Base-by-base conservation (phyloP, 2,329 filamentous ascomycete genomes). In the Spiromastix sp. region DNA sequence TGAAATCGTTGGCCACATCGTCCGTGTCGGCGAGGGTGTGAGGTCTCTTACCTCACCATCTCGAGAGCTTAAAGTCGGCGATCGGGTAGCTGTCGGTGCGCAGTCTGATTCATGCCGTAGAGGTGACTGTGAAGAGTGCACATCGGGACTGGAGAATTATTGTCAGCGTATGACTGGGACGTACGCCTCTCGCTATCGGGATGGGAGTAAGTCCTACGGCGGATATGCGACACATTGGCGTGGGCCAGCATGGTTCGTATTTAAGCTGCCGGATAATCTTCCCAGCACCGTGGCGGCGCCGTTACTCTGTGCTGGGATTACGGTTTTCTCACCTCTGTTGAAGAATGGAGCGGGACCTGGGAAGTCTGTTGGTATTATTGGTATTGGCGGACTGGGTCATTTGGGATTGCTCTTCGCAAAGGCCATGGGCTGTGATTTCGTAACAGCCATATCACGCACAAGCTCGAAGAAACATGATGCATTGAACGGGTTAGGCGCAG, bases 281-380 rank as follows among this genome's bases (percentile, higher is more conserved):
- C 48, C 57, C 1, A 66, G 60, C 19, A 66, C 63, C 7, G 62
- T 68, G 38, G 73, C 71, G 1, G 72, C 81, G 2, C 82, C 83
- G 1, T 76, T 91, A 64, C 67, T 89, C 18, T 89, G 84, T 51
- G 84, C 77, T 2, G 84, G 85, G 1, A 69, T 89, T 34, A 91
- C 84, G 0, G 71, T 79, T 0, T 91, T 73, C 52, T 71, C 72
- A 4, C 83, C 84, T 0, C 59, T 91, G 11, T 70, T 70, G 32
- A 70, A 78, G 18, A 76, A 81, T 22, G 74, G 73, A 2, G 70
- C 74, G 21, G 82, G 82, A 0, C 77, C 79, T 0, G 82, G 81
- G 4, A 83, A 81, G 55, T 67, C 60, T 3, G 79, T 89, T 0
- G 82, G 76, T 0, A 72, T 89, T 35, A 64, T 85, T 9, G 81